Conservation (phyloP, 176 grass and related monocot species). For the Carex myosuroides region DNA sequence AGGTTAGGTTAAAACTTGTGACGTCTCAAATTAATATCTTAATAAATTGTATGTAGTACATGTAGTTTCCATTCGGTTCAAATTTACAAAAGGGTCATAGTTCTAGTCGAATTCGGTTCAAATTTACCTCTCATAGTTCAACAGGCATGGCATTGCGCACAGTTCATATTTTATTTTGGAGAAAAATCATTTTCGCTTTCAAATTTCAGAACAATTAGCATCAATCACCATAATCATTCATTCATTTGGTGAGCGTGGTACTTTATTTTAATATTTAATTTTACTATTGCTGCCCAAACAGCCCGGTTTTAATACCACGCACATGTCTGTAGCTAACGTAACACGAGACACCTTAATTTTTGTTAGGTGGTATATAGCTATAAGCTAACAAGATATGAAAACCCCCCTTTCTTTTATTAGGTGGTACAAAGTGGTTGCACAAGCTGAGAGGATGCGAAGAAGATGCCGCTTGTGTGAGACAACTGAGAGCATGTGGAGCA, state of each 20-base stretch:
- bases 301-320: not conserved
- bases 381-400: conserved; percentile 7
- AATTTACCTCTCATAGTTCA: not conserved
- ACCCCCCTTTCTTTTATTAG: conserved; percentile 17
- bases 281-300: not conserved
- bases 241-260: not conserved
- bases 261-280: not conserved
- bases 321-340: not conserved
- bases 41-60: no score
- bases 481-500: conserved; percentile 71
- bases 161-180: not conserved
- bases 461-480: conserved; percentile 69
- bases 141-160: no score
- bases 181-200: not conserved
- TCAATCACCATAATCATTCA: not conserved
- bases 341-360: not conserved
- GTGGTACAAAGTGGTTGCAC: conserved; percentile 69
- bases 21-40: no score
- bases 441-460: conserved; percentile 33
- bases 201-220: not conserved
- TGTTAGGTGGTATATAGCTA: not conserved
- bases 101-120: not conserved
- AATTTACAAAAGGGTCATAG: not conserved
- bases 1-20: no score
- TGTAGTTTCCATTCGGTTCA: not conserved